These are phyloP conservation scores for Melocanna baccifera DNA, from an alignment of 176 grass and related monocot species.

Conservation along the genomic window DNA sequence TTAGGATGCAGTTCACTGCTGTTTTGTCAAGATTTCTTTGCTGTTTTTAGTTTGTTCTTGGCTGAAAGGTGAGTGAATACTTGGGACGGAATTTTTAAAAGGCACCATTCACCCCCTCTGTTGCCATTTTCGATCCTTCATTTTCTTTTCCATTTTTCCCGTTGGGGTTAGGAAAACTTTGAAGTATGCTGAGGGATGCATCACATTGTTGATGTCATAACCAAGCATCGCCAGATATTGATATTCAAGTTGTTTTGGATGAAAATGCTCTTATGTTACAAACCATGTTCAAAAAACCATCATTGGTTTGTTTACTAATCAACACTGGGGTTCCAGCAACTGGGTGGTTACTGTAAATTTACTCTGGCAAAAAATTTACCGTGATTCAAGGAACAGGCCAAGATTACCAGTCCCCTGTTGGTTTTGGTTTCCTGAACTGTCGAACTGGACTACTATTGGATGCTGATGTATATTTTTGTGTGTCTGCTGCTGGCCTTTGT, in stretches of 20 bases:
- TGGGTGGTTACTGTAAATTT: neutral
- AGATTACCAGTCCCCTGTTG: neutral
- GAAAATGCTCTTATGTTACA: neutral
- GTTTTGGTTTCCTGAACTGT: neutral
- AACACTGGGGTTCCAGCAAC: neutral
- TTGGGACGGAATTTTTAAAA: too few relatives aligned
- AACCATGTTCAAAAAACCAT: neutral
- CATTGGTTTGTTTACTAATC: neutral
- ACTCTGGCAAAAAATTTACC: neutral
- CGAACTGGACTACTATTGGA: neutral
- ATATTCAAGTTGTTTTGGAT: neutral
- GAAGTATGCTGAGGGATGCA: too few relatives aligned
- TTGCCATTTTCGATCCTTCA: too few relatives aligned
- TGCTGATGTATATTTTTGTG: neutral
- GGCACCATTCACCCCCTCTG: too few relatives aligned
- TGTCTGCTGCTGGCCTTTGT: conserved; percentile 39
- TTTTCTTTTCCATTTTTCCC: neutral
- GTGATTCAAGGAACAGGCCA: neutral
- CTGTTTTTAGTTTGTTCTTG: too few relatives aligned
- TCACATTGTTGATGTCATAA: neutral
- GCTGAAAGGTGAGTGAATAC: too few relatives aligned
- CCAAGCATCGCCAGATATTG: neutral
- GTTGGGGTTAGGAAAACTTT: neutral
- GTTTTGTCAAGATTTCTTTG: too few relatives aligned
- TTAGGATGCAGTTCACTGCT: too few relatives aligned